These are phyloP conservation scores for Tritrichomonas foetus DNA, from an alignment of 208 protist species.

Conservation along the genomic window DNA sequence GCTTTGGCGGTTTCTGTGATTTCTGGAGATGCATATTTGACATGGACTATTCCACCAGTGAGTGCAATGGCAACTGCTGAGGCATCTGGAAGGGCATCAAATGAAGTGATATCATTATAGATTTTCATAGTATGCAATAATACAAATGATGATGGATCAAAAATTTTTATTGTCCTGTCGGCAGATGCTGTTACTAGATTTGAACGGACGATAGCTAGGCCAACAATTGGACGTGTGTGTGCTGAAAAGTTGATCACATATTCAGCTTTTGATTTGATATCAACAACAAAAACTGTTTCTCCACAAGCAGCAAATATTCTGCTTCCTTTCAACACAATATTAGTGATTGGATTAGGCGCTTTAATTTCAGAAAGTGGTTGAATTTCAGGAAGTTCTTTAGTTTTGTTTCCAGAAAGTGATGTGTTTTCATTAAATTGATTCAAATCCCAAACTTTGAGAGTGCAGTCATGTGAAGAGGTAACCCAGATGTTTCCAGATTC, in stretches of 20 bases:
- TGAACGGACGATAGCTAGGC: neutral
- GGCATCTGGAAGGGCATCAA: neutral
- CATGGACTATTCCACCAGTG: neutral
- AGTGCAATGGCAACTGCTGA: neutral
- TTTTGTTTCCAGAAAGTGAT: no score
- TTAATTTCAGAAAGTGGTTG: neutral
- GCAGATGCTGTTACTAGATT: conserved; percentile 25
- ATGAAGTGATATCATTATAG: neutral
- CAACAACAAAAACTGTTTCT: neutral
- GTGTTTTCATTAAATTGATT: no score
- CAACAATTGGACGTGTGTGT: conserved; percentile 31
- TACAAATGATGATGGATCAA: neutral
- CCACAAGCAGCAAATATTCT: neutral
- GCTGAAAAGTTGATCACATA: neutral
- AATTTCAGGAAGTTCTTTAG: no score
- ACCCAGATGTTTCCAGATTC: conserved; percentile 37
- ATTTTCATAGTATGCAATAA: neutral
- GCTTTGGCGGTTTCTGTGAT: neutral
- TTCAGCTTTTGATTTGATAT: neutral
- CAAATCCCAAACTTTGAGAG: neutral
- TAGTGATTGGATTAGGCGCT: neutral
- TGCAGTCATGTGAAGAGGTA: neutral
- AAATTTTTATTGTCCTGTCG: neutral
- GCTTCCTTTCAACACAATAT: neutral
- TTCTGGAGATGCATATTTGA: neutral